Percentiles rank a stretch among this genome's conserved stretches.
Evolutionary conservation across 371 early-diverging fungal species (phyloP).

Genomic region (Mucor indicus): DNA sequence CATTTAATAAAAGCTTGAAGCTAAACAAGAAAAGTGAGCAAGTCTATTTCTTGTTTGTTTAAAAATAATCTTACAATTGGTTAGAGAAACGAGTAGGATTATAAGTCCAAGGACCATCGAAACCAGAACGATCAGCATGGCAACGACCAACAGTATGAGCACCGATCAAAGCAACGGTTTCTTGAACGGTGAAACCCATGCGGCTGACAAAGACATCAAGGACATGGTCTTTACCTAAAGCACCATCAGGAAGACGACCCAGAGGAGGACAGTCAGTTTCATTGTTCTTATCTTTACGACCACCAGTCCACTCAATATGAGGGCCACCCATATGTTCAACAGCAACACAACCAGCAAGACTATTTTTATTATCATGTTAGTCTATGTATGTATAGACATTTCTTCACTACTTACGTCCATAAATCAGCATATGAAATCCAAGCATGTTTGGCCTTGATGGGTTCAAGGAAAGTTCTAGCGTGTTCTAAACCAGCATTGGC

Average conservation of each 20-base stretch:
- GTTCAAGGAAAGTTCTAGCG: slow-evolving; percentile 72
- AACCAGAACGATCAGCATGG: slow-evolving; percentile 81
- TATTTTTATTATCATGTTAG: slow-evolving; percentile 34
- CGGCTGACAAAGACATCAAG: slow-evolving; percentile 71
- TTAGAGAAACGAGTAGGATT: slow-evolving; percentile 85
- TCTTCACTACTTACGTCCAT: slow-evolving; percentile 64
- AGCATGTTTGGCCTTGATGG: slow-evolving; percentile 70
- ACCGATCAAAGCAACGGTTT: slow-evolving; percentile 82
- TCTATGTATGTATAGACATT: slow-evolving; percentile 38
- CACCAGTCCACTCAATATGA: slow-evolving; percentile 74
- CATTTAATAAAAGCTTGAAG: slow-evolving; percentile 65
- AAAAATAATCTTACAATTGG: slow-evolving; percentile 57
- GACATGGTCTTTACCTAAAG: slow-evolving; percentile 70
- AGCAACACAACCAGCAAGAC: slow-evolving; percentile 80
- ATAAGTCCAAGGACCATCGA: slow-evolving; percentile 85
- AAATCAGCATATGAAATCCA: slow-evolving; percentile 79
- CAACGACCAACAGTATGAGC: slow-evolving; percentile 91
- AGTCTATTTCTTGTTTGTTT: neutral
- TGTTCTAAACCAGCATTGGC: slow-evolving; percentile 80
- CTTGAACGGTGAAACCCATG: slow-evolving; percentile 76
- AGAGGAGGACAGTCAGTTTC: slow-evolving; percentile 67
- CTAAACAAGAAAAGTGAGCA: slow-evolving; percentile 14
- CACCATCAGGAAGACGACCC: slow-evolving; percentile 85
- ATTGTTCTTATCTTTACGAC: slow-evolving; percentile 64
- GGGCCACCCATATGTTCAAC: slow-evolving; percentile 86